Base-by-base conservation (phyloP, 345 rosid species). In the Garcia nutans region DNA sequence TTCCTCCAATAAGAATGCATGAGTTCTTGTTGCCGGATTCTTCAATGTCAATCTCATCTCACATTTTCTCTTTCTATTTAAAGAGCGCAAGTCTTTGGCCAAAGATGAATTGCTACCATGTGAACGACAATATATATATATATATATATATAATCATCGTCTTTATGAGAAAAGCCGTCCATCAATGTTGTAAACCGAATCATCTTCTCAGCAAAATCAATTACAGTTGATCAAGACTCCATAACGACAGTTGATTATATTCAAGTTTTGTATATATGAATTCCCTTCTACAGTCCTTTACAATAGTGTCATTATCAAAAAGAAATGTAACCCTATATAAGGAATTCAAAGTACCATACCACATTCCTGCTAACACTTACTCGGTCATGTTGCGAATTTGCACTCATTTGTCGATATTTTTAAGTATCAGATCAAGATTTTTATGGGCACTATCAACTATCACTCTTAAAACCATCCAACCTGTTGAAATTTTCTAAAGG, bases 1-100 rank as follows among this genome's bases (percentile, higher is more conserved):
- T 45, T 70, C 54, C 11, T 60, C 61, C 1, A 58, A 9, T 55
- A 75, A 37, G 3, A 42, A 26, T 13, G 65, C 78, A 55, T 63
- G 71, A 23, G 74, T 74, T 70, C 74, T 74, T 1, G 71, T 66
- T 69, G 82, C 70, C 20, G 75, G 75, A 22, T 79, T 75, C 66
- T 74, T 75, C 28, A 74, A 49, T 24, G 78, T 79, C 65, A 79
- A 45, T 20, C 58, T 69, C 74, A 74, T 62, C 44, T 7, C 47
- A 16, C 20, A 7, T 58, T 20, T 50, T 0, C 55, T 19, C 3
- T 3, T 50, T 19, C 15, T 19, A 50, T 11, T 0, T 11, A 15
- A 50, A 3, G 47, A 55, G 56, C 20, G 15, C 0, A 24, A 69
- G 33, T 52, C 56, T 37, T 68, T 11, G 6, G 16, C 23, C 55